Base-by-base conservation (phyloP, 768 basidiomycete species). In the Lenzites betulinus region DNA sequence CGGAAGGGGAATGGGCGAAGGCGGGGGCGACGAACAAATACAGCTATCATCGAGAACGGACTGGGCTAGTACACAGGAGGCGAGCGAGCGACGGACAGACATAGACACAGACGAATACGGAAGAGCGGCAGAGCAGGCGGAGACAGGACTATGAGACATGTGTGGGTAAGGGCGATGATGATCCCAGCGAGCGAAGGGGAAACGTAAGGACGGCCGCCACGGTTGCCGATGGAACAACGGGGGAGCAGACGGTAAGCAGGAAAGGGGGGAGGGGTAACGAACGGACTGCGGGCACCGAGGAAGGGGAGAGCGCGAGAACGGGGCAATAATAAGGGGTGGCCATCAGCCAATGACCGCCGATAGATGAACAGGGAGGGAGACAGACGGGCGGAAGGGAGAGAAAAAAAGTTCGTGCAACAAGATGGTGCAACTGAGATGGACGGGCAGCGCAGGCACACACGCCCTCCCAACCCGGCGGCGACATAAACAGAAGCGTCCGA, bases 111-210 rank as follows among this genome's bases (percentile, higher is more conserved):
- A 28, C 33, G 33, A 50, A 50, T n/a, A 46, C 26, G 59, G 46
- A 56, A 54, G 35, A 63, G 61, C 62, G 59, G 51, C 58, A 64
- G 33, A 61, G 59, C 52, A 62, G 44, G 50, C 47, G 51, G 47
- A 54, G 41, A 49, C 51, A 43, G 22, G 51, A 64, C 57, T 56
- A 61, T 58, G 60, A 59, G 59, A 61, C 62, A 66, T 35, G 54
- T n/a, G 52, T 46, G 28, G 47, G 53, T 41, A 56, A 51, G 22
- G 59, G 51, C 25, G 59, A 18, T 39, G 38, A 57, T 43, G 59
- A 56, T 33, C 51, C 51, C 48, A 49, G 35, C 28, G 26, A 44
- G 28, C 42, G 54, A 11, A 42, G 30, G 16, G 49, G 15, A 52
- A 9, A 52, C 51, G 49, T 46, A 48, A 49, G 42, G 30, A 28